phyloP scores from a whole-genome alignment of 2,329 filamentous ascomycete species.

The Raffaelea ambrosiae region DNA sequence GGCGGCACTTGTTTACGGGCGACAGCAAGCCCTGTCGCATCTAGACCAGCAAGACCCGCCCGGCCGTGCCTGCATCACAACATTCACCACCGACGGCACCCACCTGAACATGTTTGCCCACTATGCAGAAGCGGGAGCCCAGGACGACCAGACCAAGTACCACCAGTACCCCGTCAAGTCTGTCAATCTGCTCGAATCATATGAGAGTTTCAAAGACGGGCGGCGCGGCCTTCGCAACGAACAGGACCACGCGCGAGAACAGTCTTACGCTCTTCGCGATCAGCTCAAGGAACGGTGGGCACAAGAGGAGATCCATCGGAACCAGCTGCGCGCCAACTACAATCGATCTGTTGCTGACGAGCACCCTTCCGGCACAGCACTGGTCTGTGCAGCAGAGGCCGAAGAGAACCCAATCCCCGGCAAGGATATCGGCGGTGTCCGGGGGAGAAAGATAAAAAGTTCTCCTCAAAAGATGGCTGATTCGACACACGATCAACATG shows the following conservation, averaged over 20 bases:
- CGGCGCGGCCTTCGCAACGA: conserved; percentile 4
- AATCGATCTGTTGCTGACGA: too few species aligned
- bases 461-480: too few species aligned
- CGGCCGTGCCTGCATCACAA: conserved; percentile 16
- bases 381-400: too few species aligned
- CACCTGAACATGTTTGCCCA: conserved; percentile 18
- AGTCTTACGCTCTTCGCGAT: conserved; percentile 6
- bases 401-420: too few species aligned
- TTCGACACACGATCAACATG: too few species aligned
- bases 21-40: conserved; percentile 16
- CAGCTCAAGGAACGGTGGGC: conserved; percentile 1
- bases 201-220: neutral
- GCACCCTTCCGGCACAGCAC: too few species aligned
- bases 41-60: conserved; percentile 11
- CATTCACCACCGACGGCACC: conserved; percentile 18
- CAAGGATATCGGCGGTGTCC: too few species aligned
- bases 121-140: conserved; percentile 8
- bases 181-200: conserved; percentile 4
- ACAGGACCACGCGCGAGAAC: conserved; percentile 5
- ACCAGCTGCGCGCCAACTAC: neutral
- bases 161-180: conserved; percentile 15
- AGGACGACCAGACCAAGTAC: conserved; percentile 5
- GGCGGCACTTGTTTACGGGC: conserved; percentile 18
- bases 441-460: too few species aligned
- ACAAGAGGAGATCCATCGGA: neutral